Evolutionary conservation across 208 protist species (phyloP).

Genomic region (Giardia duodenalis): DNA sequence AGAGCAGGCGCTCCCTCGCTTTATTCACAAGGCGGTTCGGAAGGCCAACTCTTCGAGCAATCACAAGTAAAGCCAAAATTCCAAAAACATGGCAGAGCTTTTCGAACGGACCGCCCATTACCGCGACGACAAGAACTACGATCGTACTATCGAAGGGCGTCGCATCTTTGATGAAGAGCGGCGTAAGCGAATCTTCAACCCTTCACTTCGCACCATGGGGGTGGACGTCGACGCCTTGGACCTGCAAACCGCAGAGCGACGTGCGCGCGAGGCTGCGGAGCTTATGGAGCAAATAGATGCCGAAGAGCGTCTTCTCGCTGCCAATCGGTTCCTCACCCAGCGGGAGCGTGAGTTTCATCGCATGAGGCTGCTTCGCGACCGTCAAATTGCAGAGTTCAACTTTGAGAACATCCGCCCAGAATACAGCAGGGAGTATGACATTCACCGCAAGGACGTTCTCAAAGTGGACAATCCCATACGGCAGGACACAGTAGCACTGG

Average conservation of each 20-base stretch:
- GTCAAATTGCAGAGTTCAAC: neutral
- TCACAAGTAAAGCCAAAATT: neutral
- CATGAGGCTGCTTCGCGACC: neutral
- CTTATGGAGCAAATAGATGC: neutral
- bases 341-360: neutral
- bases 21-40: too few relatives aligned
- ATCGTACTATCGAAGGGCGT: neutral
- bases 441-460: conserved; percentile 7
- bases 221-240: neutral
- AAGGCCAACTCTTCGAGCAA: neutral
- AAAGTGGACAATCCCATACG: neutral
- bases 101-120: neutral
- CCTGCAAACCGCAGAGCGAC: neutral
- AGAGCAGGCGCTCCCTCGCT: neutral
- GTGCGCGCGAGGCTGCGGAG: neutral
- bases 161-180: neutral
- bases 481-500: neutral
- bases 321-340: neutral
- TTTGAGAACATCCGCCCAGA: neutral
- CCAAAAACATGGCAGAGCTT: neutral
- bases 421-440: neutral
- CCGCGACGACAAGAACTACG: neutral
- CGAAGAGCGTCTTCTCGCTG: neutral
- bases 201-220: neutral
- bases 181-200: neutral